phyloP scores from a whole-genome alignment of 805 yeast species.

The Blastobotrys attinorum region DNA sequence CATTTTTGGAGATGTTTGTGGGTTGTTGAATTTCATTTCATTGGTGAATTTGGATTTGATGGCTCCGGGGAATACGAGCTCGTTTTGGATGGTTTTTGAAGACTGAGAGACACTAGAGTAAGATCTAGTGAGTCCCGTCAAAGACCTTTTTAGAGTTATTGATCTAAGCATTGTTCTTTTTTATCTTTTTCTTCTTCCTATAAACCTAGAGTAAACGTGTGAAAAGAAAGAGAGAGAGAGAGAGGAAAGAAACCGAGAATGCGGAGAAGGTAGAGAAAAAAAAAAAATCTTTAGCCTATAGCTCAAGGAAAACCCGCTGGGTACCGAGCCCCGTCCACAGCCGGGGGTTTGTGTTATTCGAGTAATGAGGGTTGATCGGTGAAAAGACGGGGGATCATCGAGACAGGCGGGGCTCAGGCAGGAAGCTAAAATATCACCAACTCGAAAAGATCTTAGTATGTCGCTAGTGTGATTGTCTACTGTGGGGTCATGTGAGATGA shows the following conservation, averaged over 20 bases:
- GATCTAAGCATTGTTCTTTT: not conserved
- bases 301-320: too few relatives aligned
- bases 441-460: too few relatives aligned
- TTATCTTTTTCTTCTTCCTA: not conserved
- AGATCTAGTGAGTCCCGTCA: not conserved
- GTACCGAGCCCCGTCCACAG: too few relatives aligned
- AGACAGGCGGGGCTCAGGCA: too few relatives aligned
- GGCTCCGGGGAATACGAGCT: conserved; percentile 24
- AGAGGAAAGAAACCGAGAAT: too few relatives aligned
- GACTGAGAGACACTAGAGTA: conserved; percentile 14
- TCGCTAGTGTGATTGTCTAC: too few relatives aligned
- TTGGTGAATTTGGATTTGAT: conserved; percentile 19
- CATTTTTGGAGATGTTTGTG: conserved; percentile 14
- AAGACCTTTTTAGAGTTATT: not conserved
- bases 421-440: too few relatives aligned
- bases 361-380: too few relatives aligned
- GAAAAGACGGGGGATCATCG: too few relatives aligned
- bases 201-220: not conserved
- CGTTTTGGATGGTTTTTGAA: conserved; percentile 15
- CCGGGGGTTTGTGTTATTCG: too few relatives aligned
- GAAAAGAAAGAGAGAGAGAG: not conserved
- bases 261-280: not conserved
- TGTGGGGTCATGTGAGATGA: too few relatives aligned
- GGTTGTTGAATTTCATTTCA: conserved; percentile 14
- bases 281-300: not conserved